Evolutionary conservation across 768 basidiomycete species (phyloP).

Genomic region (Tylopilus balloui): DNA sequence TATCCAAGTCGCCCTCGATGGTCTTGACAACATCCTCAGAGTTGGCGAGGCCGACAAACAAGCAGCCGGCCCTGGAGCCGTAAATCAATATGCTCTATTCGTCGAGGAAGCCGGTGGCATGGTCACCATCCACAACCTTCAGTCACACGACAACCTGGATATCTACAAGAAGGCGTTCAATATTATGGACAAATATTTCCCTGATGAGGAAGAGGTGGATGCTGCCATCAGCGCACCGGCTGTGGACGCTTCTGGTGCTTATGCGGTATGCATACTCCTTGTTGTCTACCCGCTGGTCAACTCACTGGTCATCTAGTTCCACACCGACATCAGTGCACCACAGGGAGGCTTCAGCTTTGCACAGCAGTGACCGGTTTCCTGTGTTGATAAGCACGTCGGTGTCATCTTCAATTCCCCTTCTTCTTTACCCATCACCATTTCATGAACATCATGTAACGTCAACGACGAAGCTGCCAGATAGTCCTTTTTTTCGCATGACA

Average conservation of each 20-base stretch:
- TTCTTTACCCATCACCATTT: conserved; percentile 18
- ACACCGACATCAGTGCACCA: conserved; percentile 80
- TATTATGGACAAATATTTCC: conserved; percentile 98
- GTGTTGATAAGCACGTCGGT: conserved; percentile 1
- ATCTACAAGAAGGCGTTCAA: conserved; percentile 99
- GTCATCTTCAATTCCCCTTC: conserved; percentile 2
- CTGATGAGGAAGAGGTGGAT: conserved; percentile 92
- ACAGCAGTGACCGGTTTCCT: conserved; percentile 40
- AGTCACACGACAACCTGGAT: conserved; percentile 98
- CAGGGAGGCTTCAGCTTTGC: conserved; percentile 97
- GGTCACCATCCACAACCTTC: conserved; percentile 97
- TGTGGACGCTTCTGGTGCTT: conserved; percentile 68
- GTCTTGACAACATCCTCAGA: conserved; percentile 96
- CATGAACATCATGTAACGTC: conserved; percentile 19
- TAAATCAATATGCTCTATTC: conserved; percentile 89
- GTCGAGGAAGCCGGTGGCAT: conserved; percentile 99
- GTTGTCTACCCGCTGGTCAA: not conserved
- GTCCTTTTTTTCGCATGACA: conserved; percentile 9
- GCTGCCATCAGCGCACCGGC: conserved; percentile 73
- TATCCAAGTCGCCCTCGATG: conserved; percentile 96
- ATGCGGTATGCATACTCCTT: conserved; percentile 51
- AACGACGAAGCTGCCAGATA: conserved; percentile 8
- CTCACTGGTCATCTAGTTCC: conserved; percentile 50
- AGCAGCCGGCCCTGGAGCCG: conserved; percentile 71
- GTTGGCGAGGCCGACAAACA: conserved; percentile 95